These are phyloP conservation scores for Thuja plicata DNA, from an alignment of 83 land plant genomes.

Conservation along the genomic window DNA sequence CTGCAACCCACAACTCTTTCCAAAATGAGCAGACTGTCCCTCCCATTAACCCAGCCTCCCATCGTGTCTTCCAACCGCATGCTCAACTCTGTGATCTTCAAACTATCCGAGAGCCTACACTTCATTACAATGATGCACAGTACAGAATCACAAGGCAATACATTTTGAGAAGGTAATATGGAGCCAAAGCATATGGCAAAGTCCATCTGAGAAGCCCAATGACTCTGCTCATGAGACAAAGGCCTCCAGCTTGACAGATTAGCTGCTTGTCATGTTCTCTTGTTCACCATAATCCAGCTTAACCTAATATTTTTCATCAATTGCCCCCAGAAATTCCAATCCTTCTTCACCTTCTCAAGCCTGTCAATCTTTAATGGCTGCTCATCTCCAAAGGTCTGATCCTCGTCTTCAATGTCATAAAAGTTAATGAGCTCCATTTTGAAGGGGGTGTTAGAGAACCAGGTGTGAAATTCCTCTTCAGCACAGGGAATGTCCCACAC, in stretches of 20 bases:
- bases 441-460: too few relatives aligned
- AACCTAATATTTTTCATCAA: too few relatives aligned
- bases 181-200: constrained; percentile 18
- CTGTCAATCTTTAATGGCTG: too few relatives aligned
- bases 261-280: too few relatives aligned
- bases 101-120: background rate
- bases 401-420: too few relatives aligned
- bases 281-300: too few relatives aligned
- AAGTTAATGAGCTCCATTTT: too few relatives aligned
- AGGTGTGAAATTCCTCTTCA: too few relatives aligned
- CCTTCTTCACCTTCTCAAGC: too few relatives aligned
- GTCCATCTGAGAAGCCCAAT: background rate
- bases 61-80: constrained; percentile 36
- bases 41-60: constrained; percentile 9
- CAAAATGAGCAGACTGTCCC: constrained; percentile 19
- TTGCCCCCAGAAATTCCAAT: too few relatives aligned
- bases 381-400: too few relatives aligned
- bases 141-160: background rate
- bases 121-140: constrained; percentile 27
- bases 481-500: too few relatives aligned
- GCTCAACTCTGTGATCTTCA: constrained; percentile 33
- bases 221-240: background rate
- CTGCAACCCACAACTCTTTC: constrained; percentile 11
- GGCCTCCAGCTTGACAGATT: background rate
- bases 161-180: constrained; percentile 18